These are phyloP conservation scores for Rhizoctonia solani DNA, from an alignment of 1,284 basidiomycete genomes.

Conservation along the genomic window DNA sequence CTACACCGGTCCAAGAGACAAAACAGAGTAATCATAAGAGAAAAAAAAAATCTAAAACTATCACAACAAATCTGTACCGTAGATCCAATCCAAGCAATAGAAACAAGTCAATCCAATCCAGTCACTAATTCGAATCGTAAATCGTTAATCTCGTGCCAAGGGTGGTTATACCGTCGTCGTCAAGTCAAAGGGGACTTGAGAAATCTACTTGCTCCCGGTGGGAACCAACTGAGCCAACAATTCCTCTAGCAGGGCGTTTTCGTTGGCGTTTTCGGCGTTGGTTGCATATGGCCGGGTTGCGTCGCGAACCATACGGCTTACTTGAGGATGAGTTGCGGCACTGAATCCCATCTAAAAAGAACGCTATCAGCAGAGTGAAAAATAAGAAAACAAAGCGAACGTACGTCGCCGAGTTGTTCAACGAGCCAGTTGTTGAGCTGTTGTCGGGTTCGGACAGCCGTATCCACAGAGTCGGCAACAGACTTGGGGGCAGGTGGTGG, in stretches of 20 bases:
- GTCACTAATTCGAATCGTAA: no score
- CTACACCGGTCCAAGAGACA: no score
- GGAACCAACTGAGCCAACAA: constrained; percentile 22
- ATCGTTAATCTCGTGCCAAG: not conserved
- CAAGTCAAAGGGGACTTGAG: no score
- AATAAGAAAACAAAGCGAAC: not conserved
- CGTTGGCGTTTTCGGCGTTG: constrained; percentile 19
- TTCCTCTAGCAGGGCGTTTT: constrained; percentile 11
- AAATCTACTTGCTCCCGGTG: constrained; percentile 1
- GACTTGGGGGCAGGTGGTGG: not conserved
- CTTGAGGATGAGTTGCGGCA: constrained; percentile 14
- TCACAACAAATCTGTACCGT: not conserved
- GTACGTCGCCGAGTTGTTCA: constrained; percentile 21
- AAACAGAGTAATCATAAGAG: no score
- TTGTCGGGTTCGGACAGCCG: constrained; percentile 7
- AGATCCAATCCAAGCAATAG: not conserved
- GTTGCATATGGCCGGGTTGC: constrained; percentile 21
- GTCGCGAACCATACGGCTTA: constrained; percentile 22
- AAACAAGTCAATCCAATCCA: not conserved
- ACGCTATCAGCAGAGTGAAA: not conserved
- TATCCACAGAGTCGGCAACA: not conserved
- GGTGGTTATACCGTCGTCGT: not conserved
- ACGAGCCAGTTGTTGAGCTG: constrained; percentile 26
- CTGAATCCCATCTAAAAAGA: constrained; percentile 26
- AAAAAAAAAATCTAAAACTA: not conserved